Base-by-base conservation (phyloP, 257 asterid genomes). In the Hygrophila difformis region DNA sequence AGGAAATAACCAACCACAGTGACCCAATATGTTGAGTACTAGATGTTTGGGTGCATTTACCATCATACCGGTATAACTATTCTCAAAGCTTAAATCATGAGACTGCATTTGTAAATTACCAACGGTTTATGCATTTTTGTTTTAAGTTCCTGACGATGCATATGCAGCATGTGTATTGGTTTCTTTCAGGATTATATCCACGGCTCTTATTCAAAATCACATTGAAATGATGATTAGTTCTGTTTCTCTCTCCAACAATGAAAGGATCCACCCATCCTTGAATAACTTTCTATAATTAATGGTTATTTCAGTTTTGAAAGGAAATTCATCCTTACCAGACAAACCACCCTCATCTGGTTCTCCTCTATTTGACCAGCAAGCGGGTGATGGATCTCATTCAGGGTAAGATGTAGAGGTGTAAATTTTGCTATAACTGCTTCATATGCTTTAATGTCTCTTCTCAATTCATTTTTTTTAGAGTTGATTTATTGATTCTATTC, bases 311-410 rank as follows among this genome's bases (percentile, higher is more conserved):
- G 95, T 91, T 57, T 64, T 86, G 65, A 91, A 86, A 75, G 95
- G 96, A 62, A 73, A 52, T 71, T 70, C 99, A 49, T 86, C 84
- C 53, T 63, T 83, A 49, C 94, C 93, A 0, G 99, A 91, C 42
- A 91, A 91, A 70, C 56, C 70, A 29, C 80, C 84, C 12, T 65
- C 93, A 47, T 64, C 94, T 51, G 52, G 75, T 66, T 70, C 85
- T 38, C 77, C 87, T 55, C 48, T 49, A 51, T 69, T 62, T 44
- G 94, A 89, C 56, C 88, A 71, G 65, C 94, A 69, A 53, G 51
- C 92, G 45, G 49, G 77, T 57, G 99, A 86, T 46, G 71, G 22
- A 40, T 60, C 94, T 50, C 82, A 78, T 51, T 40, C 81, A n/a
- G 96, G 88, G 96, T 86, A 76, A 71, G 87, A 48, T 59, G 53